These are phyloP conservation scores for Pelargonium nanum DNA, from an alignment of 345 rosid genomes.

Conservation along the genomic window DNA sequence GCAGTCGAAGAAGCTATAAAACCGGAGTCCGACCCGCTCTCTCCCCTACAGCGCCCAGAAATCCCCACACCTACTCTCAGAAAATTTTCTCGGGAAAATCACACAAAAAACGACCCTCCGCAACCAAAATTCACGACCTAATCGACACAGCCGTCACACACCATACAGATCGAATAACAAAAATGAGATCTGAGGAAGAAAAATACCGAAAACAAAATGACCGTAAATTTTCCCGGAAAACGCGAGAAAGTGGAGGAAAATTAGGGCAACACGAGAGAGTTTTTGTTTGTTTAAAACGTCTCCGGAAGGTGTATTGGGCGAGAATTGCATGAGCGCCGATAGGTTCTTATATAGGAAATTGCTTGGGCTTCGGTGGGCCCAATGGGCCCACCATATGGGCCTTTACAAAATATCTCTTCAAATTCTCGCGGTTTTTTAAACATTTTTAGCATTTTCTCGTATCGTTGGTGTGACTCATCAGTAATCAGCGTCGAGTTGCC, in stretches of 20 bases:
- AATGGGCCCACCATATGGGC: conserved; percentile 8
- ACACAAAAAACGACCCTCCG: not conserved
- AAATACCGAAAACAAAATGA: too few relatives aligned
- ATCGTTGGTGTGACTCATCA: not conserved
- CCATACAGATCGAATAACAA: conserved; percentile 30
- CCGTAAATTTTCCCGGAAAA: conserved; percentile 3
- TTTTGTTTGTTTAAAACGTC: conserved; percentile 1
- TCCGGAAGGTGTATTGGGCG: conserved; percentile 29
- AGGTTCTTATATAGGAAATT: conserved; percentile 36
- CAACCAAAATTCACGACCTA: conserved; percentile 6
- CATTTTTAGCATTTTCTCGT: not conserved
- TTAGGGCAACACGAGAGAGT: not conserved
- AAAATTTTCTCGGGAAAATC: not conserved
- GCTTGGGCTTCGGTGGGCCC: conserved; percentile 16
- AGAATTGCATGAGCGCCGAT: conserved; percentile 39
- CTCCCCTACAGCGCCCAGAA: conserved; percentile 9
- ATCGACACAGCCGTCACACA: conserved; percentile 11
- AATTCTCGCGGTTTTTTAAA: conserved; percentile 3
- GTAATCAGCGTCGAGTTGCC: conserved; percentile 48
- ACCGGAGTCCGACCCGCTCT: conserved; percentile 19
- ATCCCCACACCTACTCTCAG: conserved; percentile 3
- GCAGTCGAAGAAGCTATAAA: conserved; percentile 43
- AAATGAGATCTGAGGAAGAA: not conserved
- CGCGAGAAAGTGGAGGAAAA: conserved; percentile 18
- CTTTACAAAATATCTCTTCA: conserved; percentile 8